These are phyloP conservation scores for Fusarium buxicola DNA, from an alignment of 2,329 filamentous ascomycete species.

Conservation along the genomic window DNA sequence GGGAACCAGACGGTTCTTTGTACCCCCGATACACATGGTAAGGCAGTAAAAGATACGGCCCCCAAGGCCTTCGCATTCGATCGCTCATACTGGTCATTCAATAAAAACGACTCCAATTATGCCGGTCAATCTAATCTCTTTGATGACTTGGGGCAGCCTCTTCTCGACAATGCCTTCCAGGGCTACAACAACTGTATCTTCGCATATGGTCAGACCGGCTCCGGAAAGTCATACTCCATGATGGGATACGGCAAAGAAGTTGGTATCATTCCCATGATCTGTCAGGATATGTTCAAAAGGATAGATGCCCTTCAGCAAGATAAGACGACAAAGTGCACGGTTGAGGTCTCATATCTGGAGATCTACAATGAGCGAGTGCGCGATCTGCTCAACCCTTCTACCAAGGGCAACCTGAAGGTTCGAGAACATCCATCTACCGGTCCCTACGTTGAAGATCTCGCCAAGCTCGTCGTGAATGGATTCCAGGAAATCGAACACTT, in stretches of 20 bases:
- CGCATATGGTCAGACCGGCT: constrained; percentile 97
- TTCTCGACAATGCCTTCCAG: constrained; percentile 97
- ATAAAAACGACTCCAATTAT: constrained; percentile 82
- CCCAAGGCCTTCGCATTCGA: constrained; percentile 95
- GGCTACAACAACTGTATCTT: constrained; percentile 99
- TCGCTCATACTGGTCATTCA: constrained; percentile 97
- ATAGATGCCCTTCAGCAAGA: constrained; percentile 79
- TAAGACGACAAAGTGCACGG: constrained; percentile 84
- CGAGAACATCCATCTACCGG: constrained; percentile 97
- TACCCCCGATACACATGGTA: constrained; percentile 74
- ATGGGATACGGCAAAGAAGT: constrained; percentile 98
- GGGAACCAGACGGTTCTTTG: constrained; percentile 88
- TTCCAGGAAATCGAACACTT: constrained; percentile 96
- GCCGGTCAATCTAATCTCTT: constrained; percentile 92
- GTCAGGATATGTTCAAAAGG: constrained; percentile 95
- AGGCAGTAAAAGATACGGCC: constrained; percentile 76
- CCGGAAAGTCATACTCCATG: constrained; percentile 99
- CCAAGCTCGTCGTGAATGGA: constrained; percentile 91
- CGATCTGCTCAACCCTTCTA: constrained; percentile 93
- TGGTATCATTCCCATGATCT: constrained; percentile 96
- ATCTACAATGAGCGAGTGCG: constrained; percentile 99
- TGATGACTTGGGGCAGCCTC: constrained; percentile 85
- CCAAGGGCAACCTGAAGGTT: constrained; percentile 96
- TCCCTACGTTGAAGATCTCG: constrained; percentile 97
- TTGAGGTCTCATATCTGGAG: constrained; percentile 98